Evolutionary conservation across 2,329 filamentous ascomycete genomes (phyloP).

Genomic region (Dactylonectria estremocensis): DNA sequence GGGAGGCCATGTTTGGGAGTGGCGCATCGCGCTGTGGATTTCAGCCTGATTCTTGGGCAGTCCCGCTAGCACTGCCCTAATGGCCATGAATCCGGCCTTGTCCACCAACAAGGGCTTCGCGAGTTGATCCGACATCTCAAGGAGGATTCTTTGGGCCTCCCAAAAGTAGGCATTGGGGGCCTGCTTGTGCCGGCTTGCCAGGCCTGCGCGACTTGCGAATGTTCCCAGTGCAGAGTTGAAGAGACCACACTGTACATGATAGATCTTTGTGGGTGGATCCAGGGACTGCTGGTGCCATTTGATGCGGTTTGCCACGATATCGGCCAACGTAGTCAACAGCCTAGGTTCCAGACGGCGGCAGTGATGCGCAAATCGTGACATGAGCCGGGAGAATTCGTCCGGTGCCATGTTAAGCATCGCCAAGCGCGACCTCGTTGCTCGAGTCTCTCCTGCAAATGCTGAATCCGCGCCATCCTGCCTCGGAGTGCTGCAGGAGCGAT

Average conservation of each 20-base stretch:
- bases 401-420: conserved; percentile 38
- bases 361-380: conserved; percentile 49
- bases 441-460: background rate
- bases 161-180: conserved; percentile 59
- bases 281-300: conserved; percentile 34
- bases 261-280: conserved; percentile 38
- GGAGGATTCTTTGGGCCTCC: conserved; percentile 69
- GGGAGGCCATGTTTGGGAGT: conserved; percentile 72
- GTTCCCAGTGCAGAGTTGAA: conserved; percentile 51
- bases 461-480: conserved; percentile 15
- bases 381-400: conserved; percentile 44
- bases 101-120: conserved; percentile 66
- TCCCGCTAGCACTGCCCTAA: conserved; percentile 68
- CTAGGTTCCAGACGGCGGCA: conserved; percentile 54
- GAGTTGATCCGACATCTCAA: conserved; percentile 66
- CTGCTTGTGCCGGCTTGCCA: conserved; percentile 43
- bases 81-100: conserved; percentile 66
- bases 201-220: conserved; percentile 46
- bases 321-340: conserved; percentile 51
- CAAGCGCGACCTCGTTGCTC: conserved; percentile 24
- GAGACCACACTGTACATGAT: conserved; percentile 49
- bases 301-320: conserved; percentile 48
- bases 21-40: conserved; percentile 62
- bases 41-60: conserved; percentile 68
- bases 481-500: conserved; percentile 34